Evolutionary conservation across 2,329 filamentous ascomycete genomes (phyloP).

Genomic region (Penicillium sp.): DNA sequence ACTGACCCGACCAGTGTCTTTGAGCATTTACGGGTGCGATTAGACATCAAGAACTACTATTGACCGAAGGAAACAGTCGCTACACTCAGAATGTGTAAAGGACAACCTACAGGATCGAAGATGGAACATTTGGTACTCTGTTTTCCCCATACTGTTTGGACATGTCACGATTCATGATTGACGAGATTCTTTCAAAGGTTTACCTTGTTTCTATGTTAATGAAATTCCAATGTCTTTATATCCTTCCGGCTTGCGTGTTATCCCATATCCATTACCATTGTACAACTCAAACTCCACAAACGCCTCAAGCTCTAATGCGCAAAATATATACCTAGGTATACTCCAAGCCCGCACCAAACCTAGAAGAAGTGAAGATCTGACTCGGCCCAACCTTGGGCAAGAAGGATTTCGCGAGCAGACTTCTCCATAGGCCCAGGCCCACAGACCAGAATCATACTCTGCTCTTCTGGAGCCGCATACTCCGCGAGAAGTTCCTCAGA

Average conservation of each 20-base stretch:
- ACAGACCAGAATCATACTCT: slow-evolving; percentile 69
- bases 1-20: slow-evolving; percentile 58
- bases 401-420: slow-evolving; percentile 56
- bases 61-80: slow-evolving; percentile 14
- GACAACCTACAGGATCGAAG: no score
- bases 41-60: slow-evolving; percentile 72
- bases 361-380: slow-evolving; percentile 75
- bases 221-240: neutral
- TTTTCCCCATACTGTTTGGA: neutral
- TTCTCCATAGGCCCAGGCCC: slow-evolving; percentile 74
- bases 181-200: neutral
- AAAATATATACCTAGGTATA: no score
- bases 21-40: slow-evolving; percentile 63
- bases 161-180: slow-evolving; percentile 8
- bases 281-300: neutral
- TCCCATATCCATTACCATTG: neutral
- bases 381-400: slow-evolving; percentile 67
- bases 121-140: neutral
- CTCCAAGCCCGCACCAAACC: neutral
- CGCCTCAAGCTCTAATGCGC: neutral
- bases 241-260: neutral
- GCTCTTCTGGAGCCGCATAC: slow-evolving; percentile 51
- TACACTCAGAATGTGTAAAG: neutral
- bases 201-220: neutral
- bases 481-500: slow-evolving; percentile 59